Percentiles rank a stretch among this genome's conserved stretches.
These are phyloP conservation scores for Nothophytophthora sp. DNA, from an alignment of 352 stramenopile genomes.

Conservation along the genomic window DNA sequence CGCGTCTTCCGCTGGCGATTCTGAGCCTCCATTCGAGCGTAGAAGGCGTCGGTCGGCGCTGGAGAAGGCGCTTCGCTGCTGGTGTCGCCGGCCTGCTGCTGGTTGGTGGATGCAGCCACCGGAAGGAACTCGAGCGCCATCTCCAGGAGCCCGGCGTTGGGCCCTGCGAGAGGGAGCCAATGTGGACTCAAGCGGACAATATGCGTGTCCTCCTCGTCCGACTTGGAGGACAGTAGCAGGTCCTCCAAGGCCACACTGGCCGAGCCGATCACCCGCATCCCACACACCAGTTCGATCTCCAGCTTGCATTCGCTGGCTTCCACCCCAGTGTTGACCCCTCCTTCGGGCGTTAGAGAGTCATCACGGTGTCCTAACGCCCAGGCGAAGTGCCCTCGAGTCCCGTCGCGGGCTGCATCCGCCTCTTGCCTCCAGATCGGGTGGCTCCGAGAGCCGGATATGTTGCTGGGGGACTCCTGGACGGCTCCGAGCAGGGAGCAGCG, in stretches of 20 bases:
- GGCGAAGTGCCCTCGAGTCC: conserved; percentile 42
- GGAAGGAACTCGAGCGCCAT: conserved; percentile 54
- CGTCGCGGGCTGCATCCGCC: conserved; percentile 22
- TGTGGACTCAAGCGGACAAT: conserved; percentile 26
- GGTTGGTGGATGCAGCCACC: conserved; percentile 4
- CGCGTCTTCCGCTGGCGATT: conserved; percentile 16
- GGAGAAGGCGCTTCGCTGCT: too few species aligned
- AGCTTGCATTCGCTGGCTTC: conserved; percentile 41
- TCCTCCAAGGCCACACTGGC: conserved; percentile 36
- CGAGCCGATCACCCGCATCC: conserved; percentile 41
- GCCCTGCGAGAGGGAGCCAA: conserved; percentile 46
- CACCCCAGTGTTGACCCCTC: conserved; percentile 1
- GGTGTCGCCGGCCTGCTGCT: conserved; percentile 1
- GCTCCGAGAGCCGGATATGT: conserved; percentile 37
- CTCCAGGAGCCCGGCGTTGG: conserved; percentile 45
- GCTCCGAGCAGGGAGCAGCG: conserved; percentile 44
- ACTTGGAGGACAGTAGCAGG: conserved; percentile 29
- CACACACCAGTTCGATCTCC: conserved; percentile 58
- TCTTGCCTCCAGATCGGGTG: conserved; percentile 43
- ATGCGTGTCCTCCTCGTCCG: conserved; percentile 5
- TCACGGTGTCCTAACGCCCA: conserved; percentile 31
- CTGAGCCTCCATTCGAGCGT: conserved; percentile 10
- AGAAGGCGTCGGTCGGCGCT: conserved; percentile 8
- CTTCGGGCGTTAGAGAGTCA: conserved; percentile 5
- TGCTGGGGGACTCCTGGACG: conserved; percentile 43